These are phyloP conservation scores for Turritis glabra DNA, from an alignment of 345 rosid species.

Conservation along the genomic window DNA sequence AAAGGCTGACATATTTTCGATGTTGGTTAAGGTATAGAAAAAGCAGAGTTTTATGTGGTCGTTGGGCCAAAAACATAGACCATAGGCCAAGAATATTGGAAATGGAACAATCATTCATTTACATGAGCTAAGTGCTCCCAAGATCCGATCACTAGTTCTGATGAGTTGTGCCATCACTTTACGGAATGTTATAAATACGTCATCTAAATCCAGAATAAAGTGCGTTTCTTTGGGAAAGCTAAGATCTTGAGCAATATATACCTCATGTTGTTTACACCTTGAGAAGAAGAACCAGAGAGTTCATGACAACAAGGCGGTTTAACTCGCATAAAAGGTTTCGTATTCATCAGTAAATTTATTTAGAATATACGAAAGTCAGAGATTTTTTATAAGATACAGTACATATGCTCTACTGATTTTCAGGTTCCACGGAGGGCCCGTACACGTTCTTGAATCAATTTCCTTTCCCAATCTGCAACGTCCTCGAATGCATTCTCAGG, in stretches of 20 bases:
- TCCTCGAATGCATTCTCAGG: conserved; percentile 78
- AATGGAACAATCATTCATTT: background rate
- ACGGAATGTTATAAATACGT: background rate
- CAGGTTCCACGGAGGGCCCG: conserved; percentile 60
- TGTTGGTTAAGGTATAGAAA: background rate
- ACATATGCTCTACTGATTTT: conserved; percentile 21
- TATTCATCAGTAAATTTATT: conserved; percentile 8
- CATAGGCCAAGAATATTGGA: background rate
- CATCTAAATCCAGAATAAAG: background rate
- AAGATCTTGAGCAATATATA: background rate
- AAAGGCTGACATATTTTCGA: background rate
- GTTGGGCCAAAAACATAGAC: background rate
- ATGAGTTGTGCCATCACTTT: background rate
- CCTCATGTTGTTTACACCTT: background rate
- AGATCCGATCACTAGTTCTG: background rate
- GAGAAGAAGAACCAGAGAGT: background rate
- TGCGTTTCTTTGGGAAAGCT: background rate
- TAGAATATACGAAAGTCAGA: background rate
- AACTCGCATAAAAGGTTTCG: background rate
- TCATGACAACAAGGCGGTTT: background rate
- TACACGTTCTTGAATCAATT: conserved; percentile 67
- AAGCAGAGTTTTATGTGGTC: background rate
- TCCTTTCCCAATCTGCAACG: conserved; percentile 91
- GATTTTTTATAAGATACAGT: background rate
- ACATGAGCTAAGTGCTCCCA: background rate